Evolutionary conservation across 116 monocot genomes (phyloP), one percentile per base, ranked within the genome.

Genomic region (Iris pallida): DNA sequence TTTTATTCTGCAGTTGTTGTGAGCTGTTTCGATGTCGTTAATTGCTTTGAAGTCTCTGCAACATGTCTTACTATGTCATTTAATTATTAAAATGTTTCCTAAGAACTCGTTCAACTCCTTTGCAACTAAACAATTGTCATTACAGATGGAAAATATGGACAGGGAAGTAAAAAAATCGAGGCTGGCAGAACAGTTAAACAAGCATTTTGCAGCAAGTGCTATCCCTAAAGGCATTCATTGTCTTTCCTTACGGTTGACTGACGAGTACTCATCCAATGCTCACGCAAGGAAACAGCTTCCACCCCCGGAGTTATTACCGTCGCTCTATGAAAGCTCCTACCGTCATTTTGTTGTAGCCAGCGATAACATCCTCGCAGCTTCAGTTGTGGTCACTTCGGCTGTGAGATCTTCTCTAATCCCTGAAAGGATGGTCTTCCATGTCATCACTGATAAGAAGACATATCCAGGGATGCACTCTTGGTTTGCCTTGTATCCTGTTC

Each of bases 171-270:
- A 87, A 63, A 82, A 53, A 68, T 82, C 87, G 58, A 84, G 82
- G 68, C 61, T 93, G 62, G 81, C 86, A 65, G 93, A 89, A 63
- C 86, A 93, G 55, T 61, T 93, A 54, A 64, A 89, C 76, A 93
- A 93, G 75, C 84, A 89, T 76, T 89, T 84, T 73, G 93, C 93
- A 16, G 89, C 93, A 42, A 85, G 70, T 82, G 81, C 89, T 47
- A 83, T 93, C 61, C 93, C 93, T n/a, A 93, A 89, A 82, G 93
- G 93, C 59, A 84, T 93, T 16, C 84, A 93, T 69, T 93, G 93
- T 63, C 84, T 93, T 18, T 86, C 93, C 10, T 77, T 93, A 47
- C 78, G 93, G 40, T 72, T 93, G 71, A 89, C 84, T 5, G 87
- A 89, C 64, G 93, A 93, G 54, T 93, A 93, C 44, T 89, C 93